Evolutionary conservation across 129 eudicot species (phyloP), one percentile per base, ranked within the genome.

Genomic region (Calendula officinalis): DNA sequence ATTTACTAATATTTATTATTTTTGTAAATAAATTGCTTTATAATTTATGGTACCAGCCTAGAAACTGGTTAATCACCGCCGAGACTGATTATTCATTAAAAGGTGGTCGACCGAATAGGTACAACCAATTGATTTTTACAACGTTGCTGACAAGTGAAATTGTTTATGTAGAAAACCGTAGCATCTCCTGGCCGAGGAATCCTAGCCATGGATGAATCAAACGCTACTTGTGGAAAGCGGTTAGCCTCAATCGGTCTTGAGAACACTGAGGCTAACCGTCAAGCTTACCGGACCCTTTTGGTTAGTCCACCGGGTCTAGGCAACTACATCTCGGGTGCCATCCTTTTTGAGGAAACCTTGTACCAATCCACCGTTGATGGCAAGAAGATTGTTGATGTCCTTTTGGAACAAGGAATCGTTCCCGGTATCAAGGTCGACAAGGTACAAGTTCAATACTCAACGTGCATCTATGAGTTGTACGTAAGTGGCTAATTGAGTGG

Each of bases 221-320:
- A 85, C 38, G 94, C 94, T 12, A 85, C 94, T 34, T 85, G 94
- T 27, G 94, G 94, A 45, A 85, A 85, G 68, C 86, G 94, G 69
- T 74, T 85, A 53, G 94, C 81, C 40, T 85, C 88, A 3, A 85
- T 85, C 16, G 92, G 94, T 37, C 72, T 82, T 3, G 94, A 82
- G 71, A 85, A 85, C 81, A 85, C 94, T 0, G 94, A 85, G 77
- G 94, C 86, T 55, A 85, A 82, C 81, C 88, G 94, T n/a, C 94
- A 82, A 33, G 94, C 94, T 10, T 85, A 73, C 94, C 70, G 94
- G 9, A 85, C 94, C 40, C 86, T 85, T 36, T 81, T 85, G 4
- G 88, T 82, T 5, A 68, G 78, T 5, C 79, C 88, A 61, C 94
- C 88, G 5, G 94, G 86, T 14, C 94, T 85, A 2, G 94, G 94